These are phyloP conservation scores for Penicillium expansum DNA, from an alignment of 2,329 filamentous ascomycete genomes.

Conservation along the genomic window DNA sequence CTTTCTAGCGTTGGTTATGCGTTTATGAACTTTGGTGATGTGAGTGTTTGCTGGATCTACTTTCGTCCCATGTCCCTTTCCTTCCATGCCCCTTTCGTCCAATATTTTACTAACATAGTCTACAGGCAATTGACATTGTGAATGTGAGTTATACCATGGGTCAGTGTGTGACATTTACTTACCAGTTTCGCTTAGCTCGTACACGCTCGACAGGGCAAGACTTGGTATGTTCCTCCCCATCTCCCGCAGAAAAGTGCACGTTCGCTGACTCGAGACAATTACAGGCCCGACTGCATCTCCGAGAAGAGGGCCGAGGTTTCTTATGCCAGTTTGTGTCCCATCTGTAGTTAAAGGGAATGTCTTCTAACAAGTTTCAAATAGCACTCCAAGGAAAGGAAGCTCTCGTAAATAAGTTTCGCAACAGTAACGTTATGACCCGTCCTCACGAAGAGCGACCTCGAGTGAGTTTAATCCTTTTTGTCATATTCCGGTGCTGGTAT, in stretches of 20 bases:
- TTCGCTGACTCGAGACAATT: slow-evolving; percentile 30
- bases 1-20: slow-evolving; percentile 80
- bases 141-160: slow-evolving; percentile 50
- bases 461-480: slow-evolving; percentile 46
- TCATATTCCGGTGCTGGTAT: neutral
- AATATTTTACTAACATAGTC: slow-evolving; percentile 37
- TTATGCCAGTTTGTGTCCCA: slow-evolving; percentile 73
- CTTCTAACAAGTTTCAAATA: slow-evolving; percentile 39
- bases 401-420: slow-evolving; percentile 90
- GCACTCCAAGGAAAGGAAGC: slow-evolving; percentile 91
- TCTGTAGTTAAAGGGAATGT: neutral
- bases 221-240: slow-evolving; percentile 54
- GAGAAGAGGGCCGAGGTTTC: slow-evolving; percentile 87
- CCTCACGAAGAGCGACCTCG: slow-evolving; percentile 78
- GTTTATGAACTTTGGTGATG: slow-evolving; percentile 90
- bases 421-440: slow-evolving; percentile 94
- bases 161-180: neutral
- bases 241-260: slow-evolving; percentile 8
- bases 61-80: slow-evolving; percentile 1
- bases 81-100: neutral
- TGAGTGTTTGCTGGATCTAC: slow-evolving; percentile 44
- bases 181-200: slow-evolving; percentile 60
- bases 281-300: slow-evolving; percentile 63
- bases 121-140: slow-evolving; percentile 69
- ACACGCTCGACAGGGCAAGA: slow-evolving; percentile 65